Conservation (phyloP, 306 rosid genomes). For the Sicyos edulis region DNA sequence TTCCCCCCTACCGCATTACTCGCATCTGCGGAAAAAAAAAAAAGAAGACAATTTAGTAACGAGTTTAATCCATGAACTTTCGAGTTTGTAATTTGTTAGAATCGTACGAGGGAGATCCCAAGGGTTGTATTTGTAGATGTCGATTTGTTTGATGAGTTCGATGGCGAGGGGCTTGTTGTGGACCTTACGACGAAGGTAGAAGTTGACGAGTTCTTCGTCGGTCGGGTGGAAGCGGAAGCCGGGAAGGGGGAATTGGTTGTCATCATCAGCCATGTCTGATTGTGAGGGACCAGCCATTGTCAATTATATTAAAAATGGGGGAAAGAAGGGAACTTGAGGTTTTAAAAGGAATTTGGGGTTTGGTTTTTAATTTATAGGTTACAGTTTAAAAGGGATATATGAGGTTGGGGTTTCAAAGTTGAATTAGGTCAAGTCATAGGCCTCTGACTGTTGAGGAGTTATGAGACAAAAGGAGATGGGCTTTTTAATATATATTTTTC, state of each 20-base stretch:
- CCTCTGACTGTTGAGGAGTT: no score
- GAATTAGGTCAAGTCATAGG: no score
- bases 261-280: not conserved
- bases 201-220: constrained; percentile 78
- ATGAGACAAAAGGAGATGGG: no score
- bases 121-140: constrained; percentile 43
- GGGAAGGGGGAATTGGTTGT: constrained; percentile 40
- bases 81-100: no score
- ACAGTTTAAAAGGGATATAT: no score
- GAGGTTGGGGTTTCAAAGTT: no score
- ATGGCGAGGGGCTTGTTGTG: constrained; percentile 45
- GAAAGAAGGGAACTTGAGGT: no score
- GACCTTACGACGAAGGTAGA: constrained; percentile 75
- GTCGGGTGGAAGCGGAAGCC: constrained; percentile 95
- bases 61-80: not conserved
- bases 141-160: constrained; percentile 79
- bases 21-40: constrained; percentile 12
- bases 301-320: no score
- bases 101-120: constrained; percentile 78
- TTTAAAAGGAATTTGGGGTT: no score
- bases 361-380: no score
- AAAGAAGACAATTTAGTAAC: not conserved
- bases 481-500: no score
- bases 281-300: not conserved
- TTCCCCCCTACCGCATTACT: no score